phyloP scores from a whole-genome alignment of 2,329 filamentous ascomycete species.

The Aspergillus novoparasiticus region DNA sequence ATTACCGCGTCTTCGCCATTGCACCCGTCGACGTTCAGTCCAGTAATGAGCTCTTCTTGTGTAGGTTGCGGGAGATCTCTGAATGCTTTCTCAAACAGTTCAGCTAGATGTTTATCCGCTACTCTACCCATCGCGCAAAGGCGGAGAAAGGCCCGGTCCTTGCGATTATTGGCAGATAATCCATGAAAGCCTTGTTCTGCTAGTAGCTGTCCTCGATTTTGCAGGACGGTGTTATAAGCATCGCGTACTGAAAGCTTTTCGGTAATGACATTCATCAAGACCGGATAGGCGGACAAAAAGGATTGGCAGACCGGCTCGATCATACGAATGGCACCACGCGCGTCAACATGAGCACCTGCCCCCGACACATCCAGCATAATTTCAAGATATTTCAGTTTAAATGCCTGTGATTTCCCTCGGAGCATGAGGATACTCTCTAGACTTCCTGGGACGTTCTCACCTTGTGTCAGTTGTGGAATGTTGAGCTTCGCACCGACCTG shows the following conservation, averaged over 20 bases:
- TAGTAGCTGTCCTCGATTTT: conserved; percentile 4
- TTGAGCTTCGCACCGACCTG: conserved; percentile 6
- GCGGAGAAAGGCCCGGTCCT: conserved; percentile 9
- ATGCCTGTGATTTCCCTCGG: neutral
- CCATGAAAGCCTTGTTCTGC: neutral
- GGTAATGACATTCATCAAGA: neutral
- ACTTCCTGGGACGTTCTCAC: conserved; percentile 12
- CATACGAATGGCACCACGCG: conserved; percentile 9
- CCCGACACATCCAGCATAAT: conserved; percentile 13
- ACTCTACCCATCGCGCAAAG: conserved; percentile 11
- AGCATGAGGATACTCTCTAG: neutral
- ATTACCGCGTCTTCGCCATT: conserved; percentile 6
- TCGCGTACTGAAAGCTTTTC: neutral
- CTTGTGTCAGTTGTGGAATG: conserved; percentile 11
- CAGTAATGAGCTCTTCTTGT: neutral
- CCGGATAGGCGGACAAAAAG: conserved; percentile 1
- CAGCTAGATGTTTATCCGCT: conserved; percentile 3
- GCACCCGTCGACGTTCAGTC: conserved; percentile 1
- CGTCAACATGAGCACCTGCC: conserved; percentile 6
- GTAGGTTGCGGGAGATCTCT: neutral
- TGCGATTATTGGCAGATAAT: neutral
- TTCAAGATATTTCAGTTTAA: conserved; percentile 9
- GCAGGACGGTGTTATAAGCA: conserved; percentile 6
- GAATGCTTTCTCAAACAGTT: conserved; percentile 6
- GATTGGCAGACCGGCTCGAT: conserved; percentile 12